phyloP scores from a whole-genome alignment of 164 flowering plant species.

The Dillenia turbinata region DNA sequence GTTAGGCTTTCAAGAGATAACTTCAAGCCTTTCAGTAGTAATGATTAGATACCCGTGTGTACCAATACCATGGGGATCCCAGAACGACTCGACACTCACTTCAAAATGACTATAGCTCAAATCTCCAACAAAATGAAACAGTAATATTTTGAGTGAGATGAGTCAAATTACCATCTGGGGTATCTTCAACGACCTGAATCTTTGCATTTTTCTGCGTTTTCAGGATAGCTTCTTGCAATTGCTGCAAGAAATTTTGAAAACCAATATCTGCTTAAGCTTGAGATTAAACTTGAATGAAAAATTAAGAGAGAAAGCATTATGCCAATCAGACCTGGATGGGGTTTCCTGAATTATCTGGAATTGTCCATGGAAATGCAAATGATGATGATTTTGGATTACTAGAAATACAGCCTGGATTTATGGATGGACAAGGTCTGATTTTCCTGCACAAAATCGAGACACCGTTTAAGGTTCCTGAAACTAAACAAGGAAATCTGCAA shows the following conservation, averaged over 20 bases:
- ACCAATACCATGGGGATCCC: no score
- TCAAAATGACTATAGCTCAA: no score
- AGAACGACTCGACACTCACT: no score
- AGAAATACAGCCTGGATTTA: constrained; percentile 80
- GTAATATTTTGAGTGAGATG: neutral
- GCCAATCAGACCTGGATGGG: constrained; percentile 49
- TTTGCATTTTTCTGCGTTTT: constrained; percentile 76
- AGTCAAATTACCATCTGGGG: constrained; percentile 56
- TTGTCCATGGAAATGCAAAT: constrained; percentile 72
- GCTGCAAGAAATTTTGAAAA: constrained; percentile 32
- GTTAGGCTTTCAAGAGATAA: no score
- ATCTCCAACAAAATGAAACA: no score
- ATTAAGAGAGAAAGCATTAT: neutral
- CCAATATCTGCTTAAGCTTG: neutral
- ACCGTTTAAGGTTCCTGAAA: neutral
- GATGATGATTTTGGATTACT: constrained; percentile 78
- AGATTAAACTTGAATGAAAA: neutral
- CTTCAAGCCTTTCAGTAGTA: no score
- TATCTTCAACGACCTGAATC: constrained; percentile 57
- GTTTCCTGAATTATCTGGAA: constrained; percentile 47
- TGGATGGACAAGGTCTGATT: constrained; percentile 85
- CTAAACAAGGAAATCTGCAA: constrained; percentile 3
- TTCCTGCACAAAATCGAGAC: constrained; percentile 41
- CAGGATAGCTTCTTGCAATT: constrained; percentile 70
- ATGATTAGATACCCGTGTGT: no score